Base-by-base conservation (phyloP, 139 green algal genomes). In the Haematococcus lacustris region DNA sequence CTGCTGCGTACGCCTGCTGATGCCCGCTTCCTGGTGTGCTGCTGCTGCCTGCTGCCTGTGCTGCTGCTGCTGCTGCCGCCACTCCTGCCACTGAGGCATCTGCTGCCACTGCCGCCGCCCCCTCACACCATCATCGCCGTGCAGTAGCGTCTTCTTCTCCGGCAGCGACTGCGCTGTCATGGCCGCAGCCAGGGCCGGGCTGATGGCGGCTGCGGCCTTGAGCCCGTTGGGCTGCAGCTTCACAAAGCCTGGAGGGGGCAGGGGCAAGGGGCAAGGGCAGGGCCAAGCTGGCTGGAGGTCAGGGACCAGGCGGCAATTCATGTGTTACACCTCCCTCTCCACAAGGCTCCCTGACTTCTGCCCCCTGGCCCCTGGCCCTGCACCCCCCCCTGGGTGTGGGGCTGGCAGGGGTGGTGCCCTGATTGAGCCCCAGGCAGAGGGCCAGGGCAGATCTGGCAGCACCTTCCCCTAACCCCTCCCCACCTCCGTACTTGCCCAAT, bases 141-240 rank as follows among this genome's bases (percentile, higher is more conserved):
- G 76, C 3, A 82, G 59, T 7, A 82, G 76, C 32, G 76, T 74
- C 0, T 53, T 57, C n/a, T 72, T 63, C 43, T 66, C 76, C 3
- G 2, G 59, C 71, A 82, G 59, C 2, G 57, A 66, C 43, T 70
- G 30, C 3, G 47, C 43, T 33, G 51, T 25, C 34, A 82, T 50
- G 34, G 38, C 28, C 3, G 28, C 0, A 1, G 30, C 50, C 37
- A 82, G 76, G 1, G 34, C 25, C 1, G 71, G 59, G 71, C 74
- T 64, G 47, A 82, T 78, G 57, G 76, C 76, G 1, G 66, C 71
- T 3, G 76, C 71, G 3, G 76, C 76, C n/a, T 75, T 71, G 3
- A 77, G 67, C 34, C 76, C 76, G 66, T 82, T 82, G 57, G 76
- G 76, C 67, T 82, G 71, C 57, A 82, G 57, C 35, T 38, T 41